These are phyloP conservation scores for Ophiocordyceps camponoti-saundersi DNA, from an alignment of 2,329 filamentous ascomycete genomes.

Conservation along the genomic window DNA sequence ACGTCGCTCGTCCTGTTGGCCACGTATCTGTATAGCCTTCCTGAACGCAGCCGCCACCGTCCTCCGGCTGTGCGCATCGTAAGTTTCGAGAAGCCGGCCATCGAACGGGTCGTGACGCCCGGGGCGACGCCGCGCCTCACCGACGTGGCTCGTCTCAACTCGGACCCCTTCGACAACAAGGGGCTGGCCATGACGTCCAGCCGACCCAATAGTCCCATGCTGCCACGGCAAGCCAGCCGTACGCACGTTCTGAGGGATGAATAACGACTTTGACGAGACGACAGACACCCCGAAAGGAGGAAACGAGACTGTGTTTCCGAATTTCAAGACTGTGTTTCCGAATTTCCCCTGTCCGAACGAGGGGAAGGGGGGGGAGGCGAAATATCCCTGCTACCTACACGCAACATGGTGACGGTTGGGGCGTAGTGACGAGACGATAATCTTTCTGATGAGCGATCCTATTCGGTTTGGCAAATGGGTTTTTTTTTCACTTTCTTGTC, in stretches of 20 bases:
- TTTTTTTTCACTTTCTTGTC: background rate
- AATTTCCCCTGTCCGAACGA: too few relatives aligned
- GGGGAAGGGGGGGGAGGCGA: too few relatives aligned
- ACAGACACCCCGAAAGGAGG: too few relatives aligned
- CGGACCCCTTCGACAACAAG: conserved; percentile 23
- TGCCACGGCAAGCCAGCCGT: conserved; percentile 20
- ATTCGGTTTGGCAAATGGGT: background rate
- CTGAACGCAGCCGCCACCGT: conserved; percentile 36
- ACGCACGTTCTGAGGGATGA: conserved; percentile 21
- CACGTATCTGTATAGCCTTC: conserved; percentile 69
- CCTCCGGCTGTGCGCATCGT: conserved; percentile 53
- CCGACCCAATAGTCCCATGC: conserved; percentile 27
- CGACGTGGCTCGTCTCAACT: conserved; percentile 15
- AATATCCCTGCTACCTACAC: too few relatives aligned
- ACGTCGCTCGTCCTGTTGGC: conserved; percentile 63
- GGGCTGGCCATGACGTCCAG: conserved; percentile 25
- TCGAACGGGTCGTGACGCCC: conserved; percentile 29
- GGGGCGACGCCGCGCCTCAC: conserved; percentile 12
- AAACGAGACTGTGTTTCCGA: too few relatives aligned
- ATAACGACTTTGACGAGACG: conserved; percentile 5
- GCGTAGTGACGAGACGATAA: background rate
- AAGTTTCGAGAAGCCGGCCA: conserved; percentile 58
- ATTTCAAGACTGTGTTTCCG: too few relatives aligned
- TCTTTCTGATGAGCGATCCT: background rate
- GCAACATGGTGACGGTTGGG: too few relatives aligned